Base-by-base conservation (phyloP, 2,329 filamentous ascomycete genomes). In the Triangularia setosa region DNA sequence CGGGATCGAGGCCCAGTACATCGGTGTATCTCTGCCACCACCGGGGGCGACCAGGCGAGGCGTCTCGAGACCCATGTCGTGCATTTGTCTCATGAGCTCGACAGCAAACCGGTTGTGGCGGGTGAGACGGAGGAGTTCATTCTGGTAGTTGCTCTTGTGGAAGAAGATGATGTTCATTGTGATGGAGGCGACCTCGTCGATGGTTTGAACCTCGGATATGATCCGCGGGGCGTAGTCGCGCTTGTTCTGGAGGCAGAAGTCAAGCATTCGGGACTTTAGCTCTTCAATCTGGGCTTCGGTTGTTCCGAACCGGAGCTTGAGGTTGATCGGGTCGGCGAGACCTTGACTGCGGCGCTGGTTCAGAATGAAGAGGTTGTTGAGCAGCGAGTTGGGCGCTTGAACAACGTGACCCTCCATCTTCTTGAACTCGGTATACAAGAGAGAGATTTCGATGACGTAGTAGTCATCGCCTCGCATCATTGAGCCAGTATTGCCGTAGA, bases 401-500 rank as follows among this genome's bases (percentile, higher is more conserved):
- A 98, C 94, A 24, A 97, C 90, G 72, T 97, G 93, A 1, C 94
- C 94, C 76, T 97, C 90, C 91, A 97, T 94, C 81, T 97, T 97
- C 83, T 97, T 97, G 81, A 97, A 97, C 73, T 97, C 94, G 14
- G 94, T 98, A 75, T 95, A 98, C 16, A 97, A 83, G 1, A 98
- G 83, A 1, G 92, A 90, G 62, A 98, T 96, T 73, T 97, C 92
- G 62, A 96, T 96, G 61, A 98, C 93, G 69, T 96, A 97, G 77
- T 97, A 98, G 72, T 97, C 94, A 71, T 97, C 94, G 55, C 93
- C 93, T 35, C 84, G 86, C 73, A 92, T 83, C 16, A 83, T 75
- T n/a, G 88, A 84, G 66, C 94, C 94, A 0, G 92, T 92, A 71
- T 93, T 96, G 61, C 93, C 93, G 72, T 97, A 97, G 21, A 98